These are phyloP conservation scores for Loxodes magnus DNA, from an alignment of 73 alveolate genomes.

Conservation along the genomic window DNA sequence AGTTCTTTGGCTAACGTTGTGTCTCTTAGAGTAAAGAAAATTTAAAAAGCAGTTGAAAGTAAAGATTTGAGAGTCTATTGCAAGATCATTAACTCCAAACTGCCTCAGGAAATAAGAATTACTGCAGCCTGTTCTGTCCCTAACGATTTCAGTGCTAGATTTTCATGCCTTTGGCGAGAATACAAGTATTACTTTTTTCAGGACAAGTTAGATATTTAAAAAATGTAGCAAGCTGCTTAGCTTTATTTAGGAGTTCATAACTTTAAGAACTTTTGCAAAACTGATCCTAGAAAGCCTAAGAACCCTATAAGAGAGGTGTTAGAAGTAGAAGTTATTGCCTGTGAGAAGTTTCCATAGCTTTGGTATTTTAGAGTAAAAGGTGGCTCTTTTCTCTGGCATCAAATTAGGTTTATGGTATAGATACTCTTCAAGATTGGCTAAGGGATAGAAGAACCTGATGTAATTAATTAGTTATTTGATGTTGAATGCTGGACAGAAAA, in stretches of 20 bases:
- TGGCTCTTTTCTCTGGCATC: conserved; percentile 78
- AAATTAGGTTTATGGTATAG: conserved; percentile 74
- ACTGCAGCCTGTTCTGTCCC: conserved; percentile 46
- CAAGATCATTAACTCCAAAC: conserved; percentile 38
- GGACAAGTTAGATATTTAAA: conserved; percentile 47
- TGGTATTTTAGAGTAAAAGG: conserved; percentile 52
- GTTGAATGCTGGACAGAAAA: conserved; percentile 11
- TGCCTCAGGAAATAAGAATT: conserved; percentile 68
- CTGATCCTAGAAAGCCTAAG: conserved; percentile 55
- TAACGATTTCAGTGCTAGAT: conserved; percentile 74
- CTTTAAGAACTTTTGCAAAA: conserved; percentile 75
- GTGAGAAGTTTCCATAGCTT: no score
- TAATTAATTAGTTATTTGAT: conserved; percentile 55
- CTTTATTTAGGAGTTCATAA: conserved; percentile 61
- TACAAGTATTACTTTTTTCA: conserved; percentile 67
- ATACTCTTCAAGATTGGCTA: conserved; percentile 71
- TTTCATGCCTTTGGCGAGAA: conserved; percentile 72
- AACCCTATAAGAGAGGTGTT: conserved; percentile 47
- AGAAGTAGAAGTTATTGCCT: no score
- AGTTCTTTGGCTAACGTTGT: conserved; percentile 71
- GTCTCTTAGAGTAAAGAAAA: conserved; percentile 30
- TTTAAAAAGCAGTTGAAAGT: conserved; percentile 1
- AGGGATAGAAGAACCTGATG: conserved; percentile 55
- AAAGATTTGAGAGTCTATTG: neutral
- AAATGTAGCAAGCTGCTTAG: conserved; percentile 53